Evolutionary conservation across 2,329 filamentous ascomycete species (phyloP), one percentile per base, ranked within the genome.

Genomic region (Fusarium sp.): DNA sequence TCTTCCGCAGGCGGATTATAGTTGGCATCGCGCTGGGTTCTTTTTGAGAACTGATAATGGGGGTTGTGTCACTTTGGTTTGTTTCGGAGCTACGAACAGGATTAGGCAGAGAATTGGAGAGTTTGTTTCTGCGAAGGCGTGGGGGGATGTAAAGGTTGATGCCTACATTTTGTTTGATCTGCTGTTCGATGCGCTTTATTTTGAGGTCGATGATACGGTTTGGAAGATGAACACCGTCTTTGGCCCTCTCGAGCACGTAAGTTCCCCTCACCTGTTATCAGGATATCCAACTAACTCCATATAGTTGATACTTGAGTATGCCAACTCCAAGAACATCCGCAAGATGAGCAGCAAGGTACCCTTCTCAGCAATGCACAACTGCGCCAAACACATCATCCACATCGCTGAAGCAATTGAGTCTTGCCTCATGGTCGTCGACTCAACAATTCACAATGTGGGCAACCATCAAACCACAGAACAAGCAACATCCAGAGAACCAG

Each of bases 171-270:
- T 78, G 45, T 78, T 78, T 29, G 77, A 78, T 27, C 38, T 78
- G 1, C 44, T 78, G 4, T 62, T 78, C 8, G 77, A 78, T 25
- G 77, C 73, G 10, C 46, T 78, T 20, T 76, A 73, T 38, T 71
- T 65, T 49, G 74, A 77, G 43, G 68, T 78, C 7, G 77, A 78
- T 10, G 66, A 76, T 20, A 76, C 71, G 3, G 68, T 77, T 3
- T 78, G 75, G 75, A 78, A 74, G 55, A 77, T 78, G 68, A 77
- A 76, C n/a, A 66, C 27, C 10, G 68, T 77, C 5, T 78, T 78
- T 59, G 76, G 74, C 1, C 74, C 76, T 5, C 43, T 78, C 10
- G 77, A 78, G 43, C 71, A 77, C 34, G 77, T 75, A 66, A 54
- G 74, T 68, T 2, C 14, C 1, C 9, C 15, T 30, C 14, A 3